Evolutionary conservation across 257 asterid genomes (phyloP).

Genomic region (Solanum corneliomulleri): DNA sequence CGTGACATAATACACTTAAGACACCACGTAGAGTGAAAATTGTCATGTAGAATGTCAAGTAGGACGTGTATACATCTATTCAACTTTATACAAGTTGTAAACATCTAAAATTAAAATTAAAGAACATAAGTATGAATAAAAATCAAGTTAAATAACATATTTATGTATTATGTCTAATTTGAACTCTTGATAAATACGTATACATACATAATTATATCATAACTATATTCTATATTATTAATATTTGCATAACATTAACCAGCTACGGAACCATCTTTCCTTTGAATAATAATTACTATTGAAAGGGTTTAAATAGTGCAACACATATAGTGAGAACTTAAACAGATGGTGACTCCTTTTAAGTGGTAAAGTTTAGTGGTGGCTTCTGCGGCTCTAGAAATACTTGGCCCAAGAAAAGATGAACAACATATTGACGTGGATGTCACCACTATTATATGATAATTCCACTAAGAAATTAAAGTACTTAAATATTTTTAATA

Average conservation of each 20-base stretch:
- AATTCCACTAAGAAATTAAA: conserved; percentile 1
- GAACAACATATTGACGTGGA: conserved; percentile 13
- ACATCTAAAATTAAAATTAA: neutral
- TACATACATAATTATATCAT: too few species aligned
- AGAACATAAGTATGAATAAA: neutral
- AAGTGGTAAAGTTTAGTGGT: neutral
- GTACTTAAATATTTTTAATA: neutral
- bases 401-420: neutral
- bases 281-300: neutral
- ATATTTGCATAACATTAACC: too few species aligned
- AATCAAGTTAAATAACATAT: too few species aligned
- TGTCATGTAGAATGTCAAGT: neutral
- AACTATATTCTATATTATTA: neutral
- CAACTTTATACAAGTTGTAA: neutral
- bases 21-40: neutral
- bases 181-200: too few species aligned
- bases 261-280: neutral
- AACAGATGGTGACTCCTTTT: neutral
- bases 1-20: neutral
- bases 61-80: too few species aligned
- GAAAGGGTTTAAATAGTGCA: neutral
- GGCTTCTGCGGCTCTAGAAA: neutral
- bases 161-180: too few species aligned
- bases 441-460: conserved; percentile 6
- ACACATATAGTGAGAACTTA: neutral